Evolutionary conservation across 345 rosid genomes (phyloP).

Genomic region (Linum usitatissimum): DNA sequence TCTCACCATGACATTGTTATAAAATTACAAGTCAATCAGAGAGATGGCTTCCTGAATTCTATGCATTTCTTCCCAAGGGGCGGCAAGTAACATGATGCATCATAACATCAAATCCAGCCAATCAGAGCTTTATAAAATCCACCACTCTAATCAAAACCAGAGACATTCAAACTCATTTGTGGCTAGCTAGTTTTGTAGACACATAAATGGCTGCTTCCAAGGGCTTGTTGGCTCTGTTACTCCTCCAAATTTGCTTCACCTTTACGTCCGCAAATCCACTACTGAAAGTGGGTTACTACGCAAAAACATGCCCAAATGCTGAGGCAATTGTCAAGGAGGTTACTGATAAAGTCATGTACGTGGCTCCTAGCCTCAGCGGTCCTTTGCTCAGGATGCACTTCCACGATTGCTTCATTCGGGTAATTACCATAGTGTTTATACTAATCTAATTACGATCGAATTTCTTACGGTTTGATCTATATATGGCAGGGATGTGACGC

Average conservation of each 20-base stretch:
- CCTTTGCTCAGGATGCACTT: slow-evolving; percentile 3
- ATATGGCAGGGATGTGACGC: slow-evolving; percentile 54
- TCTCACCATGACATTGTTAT: too few relatives aligned
- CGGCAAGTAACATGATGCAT: too few relatives aligned
- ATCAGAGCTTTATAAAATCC: too few relatives aligned
- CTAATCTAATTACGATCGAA: too few relatives aligned
- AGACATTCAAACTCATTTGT: too few relatives aligned
- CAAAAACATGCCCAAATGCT: background rate
- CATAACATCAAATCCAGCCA: too few relatives aligned
- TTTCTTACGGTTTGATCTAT: too few relatives aligned
- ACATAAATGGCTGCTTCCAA: background rate
- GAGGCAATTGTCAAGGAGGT: slow-evolving; percentile 1
- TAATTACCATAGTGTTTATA: too few relatives aligned
- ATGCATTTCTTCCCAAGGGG: too few relatives aligned
- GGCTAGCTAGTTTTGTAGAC: background rate
- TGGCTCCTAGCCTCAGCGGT: slow-evolving; percentile 1
- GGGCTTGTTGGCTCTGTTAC: background rate
- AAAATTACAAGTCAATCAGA: too few relatives aligned
- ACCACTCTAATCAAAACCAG: background rate
- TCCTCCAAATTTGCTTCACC: background rate
- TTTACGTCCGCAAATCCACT: background rate
- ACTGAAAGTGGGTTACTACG: background rate
- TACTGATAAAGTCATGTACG: background rate
- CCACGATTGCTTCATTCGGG: slow-evolving; percentile 2
- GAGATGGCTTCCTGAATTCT: too few relatives aligned